phyloP scores from a whole-genome alignment of 176 grass and related monocot species.

The Avena sativa region DNA sequence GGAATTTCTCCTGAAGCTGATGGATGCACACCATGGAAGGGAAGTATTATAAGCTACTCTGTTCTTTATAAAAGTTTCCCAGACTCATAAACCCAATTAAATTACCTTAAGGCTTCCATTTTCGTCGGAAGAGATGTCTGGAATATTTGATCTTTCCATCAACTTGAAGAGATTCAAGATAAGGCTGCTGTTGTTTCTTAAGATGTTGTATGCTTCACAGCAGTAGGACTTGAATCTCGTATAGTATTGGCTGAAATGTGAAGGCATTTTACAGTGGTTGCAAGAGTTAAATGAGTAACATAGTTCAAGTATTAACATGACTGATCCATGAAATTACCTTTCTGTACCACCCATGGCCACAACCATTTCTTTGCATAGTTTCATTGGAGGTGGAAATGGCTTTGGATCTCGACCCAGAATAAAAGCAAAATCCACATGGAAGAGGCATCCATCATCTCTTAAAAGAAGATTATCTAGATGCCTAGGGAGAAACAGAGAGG shows the following conservation, averaged over 20 bases:
- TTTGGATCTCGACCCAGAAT: conserved; percentile 89
- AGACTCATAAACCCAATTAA: conserved; percentile 24
- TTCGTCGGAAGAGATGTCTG: conserved; percentile 80
- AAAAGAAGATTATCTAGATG: conserved; percentile 97
- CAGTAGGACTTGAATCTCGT: conserved; percentile 80
- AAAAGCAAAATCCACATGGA: conserved; percentile 95
- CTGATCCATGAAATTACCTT: conserved; percentile 40
- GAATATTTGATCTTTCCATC: conserved; percentile 83
- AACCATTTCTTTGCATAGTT: conserved; percentile 81
- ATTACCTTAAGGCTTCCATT: conserved; percentile 85
- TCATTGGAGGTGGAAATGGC: conserved; percentile 75
- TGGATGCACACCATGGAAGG: conserved; percentile 10
- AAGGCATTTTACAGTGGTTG: conserved; percentile 23
- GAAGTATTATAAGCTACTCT: conserved; percentile 3
- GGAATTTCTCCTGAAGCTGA: conserved; percentile 97
- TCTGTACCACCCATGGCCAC: conserved; percentile 74
- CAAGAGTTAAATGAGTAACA: not conserved
- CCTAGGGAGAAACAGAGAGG: conserved; percentile 47
- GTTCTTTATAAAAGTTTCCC: not conserved
- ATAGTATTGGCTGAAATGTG: conserved; percentile 64
- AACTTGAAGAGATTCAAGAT: conserved; percentile 93
- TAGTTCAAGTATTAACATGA: not conserved
- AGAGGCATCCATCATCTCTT: conserved; percentile 86
- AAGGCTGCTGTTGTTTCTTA: conserved; percentile 89
- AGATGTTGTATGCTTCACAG: conserved; percentile 83